phyloP scores from a whole-genome alignment of 805 yeast genomes.

The Sungouiozyma intestinalis region DNA sequence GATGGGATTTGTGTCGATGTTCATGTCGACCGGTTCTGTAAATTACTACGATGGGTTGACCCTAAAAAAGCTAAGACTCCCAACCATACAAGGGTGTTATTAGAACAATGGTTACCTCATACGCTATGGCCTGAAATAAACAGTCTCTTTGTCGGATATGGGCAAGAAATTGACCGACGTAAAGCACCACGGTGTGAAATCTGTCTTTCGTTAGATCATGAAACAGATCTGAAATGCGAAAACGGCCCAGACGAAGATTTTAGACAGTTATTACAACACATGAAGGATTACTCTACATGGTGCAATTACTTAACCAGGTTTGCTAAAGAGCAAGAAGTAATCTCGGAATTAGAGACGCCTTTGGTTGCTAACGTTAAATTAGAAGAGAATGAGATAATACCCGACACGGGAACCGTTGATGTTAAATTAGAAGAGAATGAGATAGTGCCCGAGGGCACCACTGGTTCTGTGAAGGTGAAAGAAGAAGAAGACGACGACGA shows the following conservation, averaged over 20 bases:
- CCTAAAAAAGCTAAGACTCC: slow-evolving; percentile 44
- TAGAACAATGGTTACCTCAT: slow-evolving; percentile 66
- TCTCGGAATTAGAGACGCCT: neutral
- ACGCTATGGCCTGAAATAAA: slow-evolving; percentile 77
- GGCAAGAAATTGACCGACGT: slow-evolving; percentile 78
- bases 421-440: neutral
- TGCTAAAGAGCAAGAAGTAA: slow-evolving; percentile 2
- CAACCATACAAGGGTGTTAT: slow-evolving; percentile 56
- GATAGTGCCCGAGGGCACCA: neutral
- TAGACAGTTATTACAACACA: slow-evolving; percentile 2
- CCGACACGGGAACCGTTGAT: neutral
- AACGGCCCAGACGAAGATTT: neutral
- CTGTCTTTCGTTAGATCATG: slow-evolving; percentile 1
- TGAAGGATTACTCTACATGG: slow-evolving; percentile 9
- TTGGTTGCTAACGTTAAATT: neutral
- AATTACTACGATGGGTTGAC: slow-evolving; percentile 71
- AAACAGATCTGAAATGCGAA: slow-evolving; percentile 1
- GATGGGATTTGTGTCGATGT: slow-evolving; percentile 94
- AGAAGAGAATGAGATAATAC: neutral
- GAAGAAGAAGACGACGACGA: neutral
- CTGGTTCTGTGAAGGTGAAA: neutral
- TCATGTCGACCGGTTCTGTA: slow-evolving; percentile 72
- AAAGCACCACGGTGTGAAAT: slow-evolving; percentile 32
- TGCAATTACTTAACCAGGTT: slow-evolving; percentile 5
- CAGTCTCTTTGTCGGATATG: slow-evolving; percentile 85